These are phyloP conservation scores for Geotrichum fermentans DNA, from an alignment of 1,139 yeast species.

Conservation along the genomic window DNA sequence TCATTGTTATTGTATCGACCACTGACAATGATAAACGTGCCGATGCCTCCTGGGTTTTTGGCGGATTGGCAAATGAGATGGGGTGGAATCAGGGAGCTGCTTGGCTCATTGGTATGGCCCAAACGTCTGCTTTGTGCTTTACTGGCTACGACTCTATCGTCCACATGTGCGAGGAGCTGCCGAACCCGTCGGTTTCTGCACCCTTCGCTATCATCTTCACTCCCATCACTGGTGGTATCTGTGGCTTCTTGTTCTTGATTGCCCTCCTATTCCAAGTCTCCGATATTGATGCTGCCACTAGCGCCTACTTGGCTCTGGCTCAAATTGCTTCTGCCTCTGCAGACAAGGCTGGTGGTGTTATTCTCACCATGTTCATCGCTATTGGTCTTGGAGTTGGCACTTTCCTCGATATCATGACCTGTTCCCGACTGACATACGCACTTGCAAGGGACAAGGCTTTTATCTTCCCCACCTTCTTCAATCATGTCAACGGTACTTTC, in stretches of 20 bases:
- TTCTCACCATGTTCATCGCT: constrained; percentile 20
- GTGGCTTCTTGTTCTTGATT: constrained; percentile 67
- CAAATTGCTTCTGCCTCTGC: constrained; percentile 49
- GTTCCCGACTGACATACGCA: constrained; percentile 74
- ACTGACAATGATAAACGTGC: constrained; percentile 23
- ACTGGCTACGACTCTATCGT: constrained; percentile 63
- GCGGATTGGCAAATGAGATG: constrained; percentile 21
- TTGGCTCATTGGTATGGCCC: constrained; percentile 56
- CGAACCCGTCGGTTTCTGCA: constrained; percentile 65
- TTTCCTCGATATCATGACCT: constrained; percentile 59
- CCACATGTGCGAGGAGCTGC: constrained; percentile 77
- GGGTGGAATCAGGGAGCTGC: constrained; percentile 26
- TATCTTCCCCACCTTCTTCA: constrained; percentile 54
- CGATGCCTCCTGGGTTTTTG: constrained; percentile 25
- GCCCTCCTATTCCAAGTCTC: constrained; percentile 70
- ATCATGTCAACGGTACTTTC: constrained; percentile 55
- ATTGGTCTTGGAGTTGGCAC: constrained; percentile 22
- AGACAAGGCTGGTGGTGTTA: constrained; percentile 20
- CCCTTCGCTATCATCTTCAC: constrained; percentile 73
- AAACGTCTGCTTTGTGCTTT: constrained; percentile 73
- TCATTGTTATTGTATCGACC: constrained; percentile 26
- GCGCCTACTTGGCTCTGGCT: constrained; percentile 19
- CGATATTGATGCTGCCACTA: constrained; percentile 49
- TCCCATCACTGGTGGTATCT: constrained; percentile 58
- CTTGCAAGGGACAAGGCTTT: constrained; percentile 80